These are phyloP conservation scores for Colletotrichum abscissum DNA, from an alignment of 2,329 filamentous ascomycete genomes.

Conservation along the genomic window DNA sequence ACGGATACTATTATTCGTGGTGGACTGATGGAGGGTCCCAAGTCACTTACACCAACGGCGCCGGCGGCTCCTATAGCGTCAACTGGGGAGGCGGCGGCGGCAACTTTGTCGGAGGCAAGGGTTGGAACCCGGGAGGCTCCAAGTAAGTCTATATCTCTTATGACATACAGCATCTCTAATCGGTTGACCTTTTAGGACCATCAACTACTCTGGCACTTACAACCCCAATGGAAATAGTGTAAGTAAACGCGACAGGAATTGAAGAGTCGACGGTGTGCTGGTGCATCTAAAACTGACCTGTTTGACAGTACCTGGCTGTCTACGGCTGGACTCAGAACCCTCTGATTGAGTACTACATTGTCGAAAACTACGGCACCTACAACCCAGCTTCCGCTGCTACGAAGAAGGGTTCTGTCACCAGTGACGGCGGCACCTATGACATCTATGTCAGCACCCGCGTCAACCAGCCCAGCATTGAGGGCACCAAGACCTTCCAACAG, in stretches of 20 bases:
- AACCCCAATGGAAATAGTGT: conserved; percentile 41
- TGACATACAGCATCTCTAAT: background rate
- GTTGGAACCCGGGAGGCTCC: conserved; percentile 63
- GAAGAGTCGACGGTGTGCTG: too few relatives aligned
- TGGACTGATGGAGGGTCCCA: conserved; percentile 54
- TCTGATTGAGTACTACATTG: conserved; percentile 54
- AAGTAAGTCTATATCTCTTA: conserved; percentile 38
- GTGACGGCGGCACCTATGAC: conserved; percentile 49
- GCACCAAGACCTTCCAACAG: conserved; percentile 61
- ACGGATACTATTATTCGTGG: conserved; percentile 57
- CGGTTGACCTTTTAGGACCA: conserved; percentile 5
- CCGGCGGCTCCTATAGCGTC: conserved; percentile 55
- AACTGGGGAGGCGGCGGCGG: conserved; percentile 55
- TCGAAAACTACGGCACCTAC: conserved; percentile 56
- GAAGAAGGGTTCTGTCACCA: conserved; percentile 45
- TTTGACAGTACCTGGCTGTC: conserved; percentile 56
- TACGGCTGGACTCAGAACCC: conserved; percentile 54
- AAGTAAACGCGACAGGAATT: background rate
- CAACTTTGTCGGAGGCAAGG: conserved; percentile 69
- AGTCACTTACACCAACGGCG: conserved; percentile 56
- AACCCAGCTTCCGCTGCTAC: conserved; percentile 50
- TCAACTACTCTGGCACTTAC: conserved; percentile 44
- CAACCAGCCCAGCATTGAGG: conserved; percentile 59
- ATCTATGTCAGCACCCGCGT: conserved; percentile 47
- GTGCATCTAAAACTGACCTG: background rate